Percentiles rank a stretch among this genome's conserved stretches.
Evolutionary conservation across 2,329 filamentous ascomycete species (phyloP).

Genomic region (Podosphaera fusca): DNA sequence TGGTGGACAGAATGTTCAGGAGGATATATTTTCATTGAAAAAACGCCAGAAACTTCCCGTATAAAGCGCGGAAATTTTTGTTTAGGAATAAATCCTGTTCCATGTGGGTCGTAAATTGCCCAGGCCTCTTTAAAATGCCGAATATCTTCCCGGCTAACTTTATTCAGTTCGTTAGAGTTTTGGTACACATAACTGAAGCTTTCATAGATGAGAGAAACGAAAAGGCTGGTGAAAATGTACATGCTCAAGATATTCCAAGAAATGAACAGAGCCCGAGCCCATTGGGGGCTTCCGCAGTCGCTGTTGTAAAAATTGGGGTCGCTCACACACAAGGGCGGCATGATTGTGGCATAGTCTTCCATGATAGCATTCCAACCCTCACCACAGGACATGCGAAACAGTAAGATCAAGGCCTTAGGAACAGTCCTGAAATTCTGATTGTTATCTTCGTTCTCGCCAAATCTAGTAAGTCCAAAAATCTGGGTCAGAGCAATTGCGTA

Average conservation of each 20-base stretch:
- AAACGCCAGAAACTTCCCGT: slow-evolving; percentile 80
- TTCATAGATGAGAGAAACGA: slow-evolving; percentile 96
- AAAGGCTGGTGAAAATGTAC: slow-evolving; percentile 98
- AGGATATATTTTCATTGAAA: slow-evolving; percentile 92
- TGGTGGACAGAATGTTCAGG: slow-evolving; percentile 68
- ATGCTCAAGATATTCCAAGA: slow-evolving; percentile 99
- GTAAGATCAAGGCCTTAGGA: slow-evolving; percentile 74
- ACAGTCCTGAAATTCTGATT: slow-evolving; percentile 88
- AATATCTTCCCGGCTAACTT: slow-evolving; percentile 80
- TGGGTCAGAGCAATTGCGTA: slow-evolving; percentile 94
- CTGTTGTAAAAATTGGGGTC: slow-evolving; percentile 53
- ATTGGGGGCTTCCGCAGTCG: slow-evolving; percentile 77
- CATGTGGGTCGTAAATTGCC: slow-evolving; percentile 83
- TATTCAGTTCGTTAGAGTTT: slow-evolving; percentile 73
- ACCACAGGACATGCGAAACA: slow-evolving; percentile 81
- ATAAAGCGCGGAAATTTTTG: slow-evolving; percentile 73
- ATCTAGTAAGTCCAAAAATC: slow-evolving; percentile 82
- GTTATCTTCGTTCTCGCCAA: slow-evolving; percentile 45
- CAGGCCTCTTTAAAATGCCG: slow-evolving; percentile 95
- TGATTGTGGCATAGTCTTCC: slow-evolving; percentile 75
- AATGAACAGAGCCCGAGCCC: slow-evolving; percentile 78
- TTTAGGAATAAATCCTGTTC: slow-evolving; percentile 75
- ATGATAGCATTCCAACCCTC: slow-evolving; percentile 95
- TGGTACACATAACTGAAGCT: slow-evolving; percentile 99
- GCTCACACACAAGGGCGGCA: slow-evolving; percentile 59